These are phyloP conservation scores for Trichoderma lentiforme DNA, from an alignment of 2,329 filamentous ascomycete species.

Conservation along the genomic window DNA sequence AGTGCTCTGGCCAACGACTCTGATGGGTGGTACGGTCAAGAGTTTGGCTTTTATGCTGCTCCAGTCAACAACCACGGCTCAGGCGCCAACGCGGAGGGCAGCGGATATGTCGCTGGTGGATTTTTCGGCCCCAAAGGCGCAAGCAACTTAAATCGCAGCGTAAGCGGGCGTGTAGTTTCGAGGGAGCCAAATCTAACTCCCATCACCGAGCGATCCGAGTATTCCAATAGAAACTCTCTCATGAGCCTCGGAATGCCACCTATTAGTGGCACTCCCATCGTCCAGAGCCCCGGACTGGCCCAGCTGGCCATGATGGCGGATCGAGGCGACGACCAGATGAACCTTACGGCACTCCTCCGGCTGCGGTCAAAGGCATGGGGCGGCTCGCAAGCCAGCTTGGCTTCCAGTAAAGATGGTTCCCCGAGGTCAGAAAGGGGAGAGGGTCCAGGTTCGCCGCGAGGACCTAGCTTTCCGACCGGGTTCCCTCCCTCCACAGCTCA, in stretches of 20 bases:
- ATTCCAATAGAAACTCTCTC: slow-evolving; percentile 89
- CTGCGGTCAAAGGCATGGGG: slow-evolving; percentile 76
- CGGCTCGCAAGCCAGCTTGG: slow-evolving; percentile 71
- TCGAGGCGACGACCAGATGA: slow-evolving; percentile 64
- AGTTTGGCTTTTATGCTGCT: slow-evolving; percentile 91
- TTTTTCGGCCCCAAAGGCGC: slow-evolving; percentile 76
- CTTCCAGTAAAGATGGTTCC: slow-evolving; percentile 51
- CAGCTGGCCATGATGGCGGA: slow-evolving; percentile 68
- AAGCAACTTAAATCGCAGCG: slow-evolving; percentile 56
- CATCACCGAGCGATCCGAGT: slow-evolving; percentile 93
- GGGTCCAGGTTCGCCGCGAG: slow-evolving; percentile 43
- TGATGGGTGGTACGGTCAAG: slow-evolving; percentile 91
- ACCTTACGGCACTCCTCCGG: slow-evolving; percentile 66
- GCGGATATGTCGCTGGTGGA: slow-evolving; percentile 73
- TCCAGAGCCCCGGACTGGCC: slow-evolving; percentile 71
- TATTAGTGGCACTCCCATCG: slow-evolving; percentile 36
- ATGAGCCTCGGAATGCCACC: slow-evolving; percentile 60
- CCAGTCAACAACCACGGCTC: slow-evolving; percentile 45
- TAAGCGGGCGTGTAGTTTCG: slow-evolving; percentile 70
- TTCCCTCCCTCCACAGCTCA: slow-evolving; percentile 30
- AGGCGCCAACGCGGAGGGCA: slow-evolving; percentile 33
- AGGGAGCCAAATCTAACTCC: slow-evolving; percentile 91
- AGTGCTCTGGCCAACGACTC: slow-evolving; percentile 88
- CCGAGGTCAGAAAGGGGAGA: slow-evolving; percentile 50
- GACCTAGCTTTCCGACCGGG: slow-evolving; percentile 11